Evolutionary conservation across 495 filamentous ascomycete genomes (phyloP).

Genomic region (Saxispiralis lemnorum): DNA sequence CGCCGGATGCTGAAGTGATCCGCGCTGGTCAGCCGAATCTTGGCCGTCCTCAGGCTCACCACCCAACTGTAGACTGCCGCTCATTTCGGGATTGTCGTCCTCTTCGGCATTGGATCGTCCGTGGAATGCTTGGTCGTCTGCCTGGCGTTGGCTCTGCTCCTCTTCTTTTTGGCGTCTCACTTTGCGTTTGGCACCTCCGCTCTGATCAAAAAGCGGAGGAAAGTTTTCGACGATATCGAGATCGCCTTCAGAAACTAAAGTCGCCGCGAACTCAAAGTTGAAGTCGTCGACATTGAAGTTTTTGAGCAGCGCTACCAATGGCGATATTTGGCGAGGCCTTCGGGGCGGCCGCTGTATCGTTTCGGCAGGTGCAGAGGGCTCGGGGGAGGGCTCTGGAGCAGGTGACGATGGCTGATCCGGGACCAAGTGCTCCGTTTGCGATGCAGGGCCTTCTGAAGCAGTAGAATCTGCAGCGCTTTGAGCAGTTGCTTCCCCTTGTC

Average conservation of each 20-base stretch:
- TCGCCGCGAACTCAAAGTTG: conserved; percentile 40
- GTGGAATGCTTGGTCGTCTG: conserved; percentile 38
- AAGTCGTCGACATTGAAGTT: conserved; percentile 39
- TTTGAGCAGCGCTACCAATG: conserved; percentile 26
- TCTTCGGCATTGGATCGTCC: conserved; percentile 16
- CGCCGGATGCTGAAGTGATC: conserved; percentile 55
- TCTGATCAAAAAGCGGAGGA: conserved; percentile 64
- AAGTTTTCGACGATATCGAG: conserved; percentile 39
- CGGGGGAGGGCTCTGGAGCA: neutral
- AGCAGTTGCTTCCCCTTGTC: conserved; percentile 64
- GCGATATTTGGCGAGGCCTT: conserved; percentile 1
- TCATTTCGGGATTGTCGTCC: conserved; percentile 43
- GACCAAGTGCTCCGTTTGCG: neutral
- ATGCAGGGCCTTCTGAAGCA: neutral
- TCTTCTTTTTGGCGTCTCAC: conserved; percentile 49
- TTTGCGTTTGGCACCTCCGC: conserved; percentile 58
- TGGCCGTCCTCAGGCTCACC: conserved; percentile 68
- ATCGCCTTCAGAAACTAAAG: conserved; percentile 35
- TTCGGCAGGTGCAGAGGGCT: neutral
- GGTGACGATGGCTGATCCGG: neutral
- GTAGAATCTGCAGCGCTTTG: conserved; percentile 35
- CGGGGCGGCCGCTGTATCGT: neutral
- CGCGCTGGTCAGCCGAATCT: conserved; percentile 24
- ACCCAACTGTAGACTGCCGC: conserved; percentile 70
- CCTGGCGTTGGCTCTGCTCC: conserved; percentile 41